phyloP scores from a whole-genome alignment of 495 filamentous ascomycete species.

The Wilcoxina mikolae region DNA sequence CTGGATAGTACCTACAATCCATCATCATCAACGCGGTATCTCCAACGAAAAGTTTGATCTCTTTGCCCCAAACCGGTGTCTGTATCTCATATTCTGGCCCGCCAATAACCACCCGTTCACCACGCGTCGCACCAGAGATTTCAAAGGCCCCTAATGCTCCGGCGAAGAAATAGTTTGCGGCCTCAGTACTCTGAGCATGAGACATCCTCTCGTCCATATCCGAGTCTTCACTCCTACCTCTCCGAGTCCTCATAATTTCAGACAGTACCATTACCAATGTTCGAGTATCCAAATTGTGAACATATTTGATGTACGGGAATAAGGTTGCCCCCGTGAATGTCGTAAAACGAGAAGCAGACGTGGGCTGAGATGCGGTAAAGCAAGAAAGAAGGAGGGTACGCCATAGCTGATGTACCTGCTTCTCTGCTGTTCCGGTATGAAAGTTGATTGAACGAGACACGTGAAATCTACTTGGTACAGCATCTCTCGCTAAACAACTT shows the following conservation, averaged over 20 bases:
- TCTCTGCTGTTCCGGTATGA: conserved; percentile 15
- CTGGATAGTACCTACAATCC: conserved; percentile 19
- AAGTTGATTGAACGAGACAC: conserved; percentile 23
- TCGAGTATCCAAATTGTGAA: conserved; percentile 21
- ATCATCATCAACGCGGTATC: conserved; percentile 29
- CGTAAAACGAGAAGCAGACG: conserved; percentile 12
- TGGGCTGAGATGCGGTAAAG: conserved; percentile 26
- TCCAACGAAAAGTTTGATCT: conserved; percentile 27
- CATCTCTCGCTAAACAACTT: background rate
- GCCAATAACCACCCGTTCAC: conserved; percentile 23
- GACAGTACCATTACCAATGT: conserved; percentile 27
- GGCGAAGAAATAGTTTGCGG: conserved; percentile 22
- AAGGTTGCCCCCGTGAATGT: conserved; percentile 15
- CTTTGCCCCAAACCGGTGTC: conserved; percentile 21
- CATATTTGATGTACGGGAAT: conserved; percentile 27
- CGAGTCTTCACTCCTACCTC: background rate
- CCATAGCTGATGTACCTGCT: conserved; percentile 20
- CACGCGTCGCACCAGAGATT: conserved; percentile 18
- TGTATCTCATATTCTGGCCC: conserved; percentile 19
- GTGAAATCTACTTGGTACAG: conserved; percentile 15
- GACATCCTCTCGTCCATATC: background rate
- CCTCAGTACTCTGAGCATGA: background rate
- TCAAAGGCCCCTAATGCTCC: conserved; percentile 23
- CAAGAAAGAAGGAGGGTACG: conserved; percentile 25
- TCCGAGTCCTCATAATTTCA: conserved; percentile 25